Evolutionary conservation across 2,329 filamentous ascomycete species (phyloP).

Genomic region (Diplodia intermedia): DNA sequence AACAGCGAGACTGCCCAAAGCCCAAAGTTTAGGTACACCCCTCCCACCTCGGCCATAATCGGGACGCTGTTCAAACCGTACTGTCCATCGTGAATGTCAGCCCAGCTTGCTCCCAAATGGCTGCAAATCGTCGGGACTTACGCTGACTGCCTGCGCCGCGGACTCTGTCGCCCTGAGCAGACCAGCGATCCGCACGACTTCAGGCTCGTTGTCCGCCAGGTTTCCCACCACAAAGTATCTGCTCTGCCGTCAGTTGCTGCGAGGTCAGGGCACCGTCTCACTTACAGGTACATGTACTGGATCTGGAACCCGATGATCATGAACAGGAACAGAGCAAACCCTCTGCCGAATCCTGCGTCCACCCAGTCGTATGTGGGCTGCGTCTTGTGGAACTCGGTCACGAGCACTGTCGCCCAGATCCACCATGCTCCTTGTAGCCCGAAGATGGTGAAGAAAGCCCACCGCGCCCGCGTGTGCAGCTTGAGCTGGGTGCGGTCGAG

Average conservation of each 20-base stretch:
- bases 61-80: conserved; percentile 70
- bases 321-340: conserved; percentile 72
- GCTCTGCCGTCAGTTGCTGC: conserved; percentile 2
- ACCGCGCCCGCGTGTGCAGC: conserved; percentile 62
- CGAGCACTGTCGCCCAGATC: conserved; percentile 72
- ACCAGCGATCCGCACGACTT: conserved; percentile 72
- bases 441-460: conserved; percentile 62
- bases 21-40: conserved; percentile 73
- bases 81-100: neutral
- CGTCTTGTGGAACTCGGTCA: conserved; percentile 64
- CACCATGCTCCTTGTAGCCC: conserved; percentile 72
- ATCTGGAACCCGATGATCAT: conserved; percentile 72
- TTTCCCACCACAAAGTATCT: conserved; percentile 74
- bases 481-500: conserved; percentile 65
- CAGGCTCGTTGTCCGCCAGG: conserved; percentile 65
- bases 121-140: neutral
- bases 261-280: neutral
- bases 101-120: neutral
- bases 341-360: conserved; percentile 67
- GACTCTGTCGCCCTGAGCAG: conserved; percentile 74
- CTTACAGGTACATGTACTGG: conserved; percentile 73
- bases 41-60: conserved; percentile 69
- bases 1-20: conserved; percentile 69
- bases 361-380: conserved; percentile 71
- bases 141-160: conserved; percentile 72